A percentile compares a stretch with the other conserved stretches of the same genome.
These are phyloP conservation scores for Candida glucosophila DNA, from an alignment of 1,139 yeast species.

Conservation along the genomic window DNA sequence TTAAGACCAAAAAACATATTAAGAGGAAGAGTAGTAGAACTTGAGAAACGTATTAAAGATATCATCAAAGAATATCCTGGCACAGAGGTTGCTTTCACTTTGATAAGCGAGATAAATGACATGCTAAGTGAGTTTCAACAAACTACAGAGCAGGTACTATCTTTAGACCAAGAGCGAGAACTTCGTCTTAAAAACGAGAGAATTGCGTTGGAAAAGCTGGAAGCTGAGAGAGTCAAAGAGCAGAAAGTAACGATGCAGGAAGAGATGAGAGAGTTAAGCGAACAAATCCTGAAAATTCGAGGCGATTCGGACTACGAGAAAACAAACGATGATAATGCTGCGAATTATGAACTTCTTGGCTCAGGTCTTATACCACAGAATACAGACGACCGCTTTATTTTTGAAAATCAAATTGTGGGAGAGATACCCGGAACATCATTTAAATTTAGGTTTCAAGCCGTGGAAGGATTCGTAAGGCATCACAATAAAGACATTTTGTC, in stretches of 20 bases:
- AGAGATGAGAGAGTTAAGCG: slow-evolving; percentile 38
- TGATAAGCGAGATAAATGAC: slow-evolving; percentile 43
- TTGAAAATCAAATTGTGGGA: slow-evolving; percentile 54
- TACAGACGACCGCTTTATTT: slow-evolving; percentile 42
- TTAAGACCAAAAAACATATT: slow-evolving; percentile 54
- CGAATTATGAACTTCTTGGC: slow-evolving; percentile 10
- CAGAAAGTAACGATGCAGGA: slow-evolving; percentile 19
- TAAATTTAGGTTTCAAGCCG: slow-evolving; percentile 59
- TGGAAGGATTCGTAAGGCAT: slow-evolving; percentile 55
- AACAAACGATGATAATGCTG: slow-evolving; percentile 29
- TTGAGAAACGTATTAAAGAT: slow-evolving; percentile 39
- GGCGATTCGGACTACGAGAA: slow-evolving; percentile 40
- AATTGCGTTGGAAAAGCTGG: slow-evolving; percentile 29
- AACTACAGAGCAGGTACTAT: slow-evolving; percentile 65
- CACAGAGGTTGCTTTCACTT: slow-evolving; percentile 64
- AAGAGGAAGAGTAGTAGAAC: slow-evolving; percentile 43
- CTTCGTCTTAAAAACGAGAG: slow-evolving; percentile 57
- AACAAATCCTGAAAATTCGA: slow-evolving; percentile 45
- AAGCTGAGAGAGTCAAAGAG: slow-evolving; percentile 18
- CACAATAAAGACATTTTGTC: slow-evolving; percentile 44
- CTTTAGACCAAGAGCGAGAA: slow-evolving; percentile 79
- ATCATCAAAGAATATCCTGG: slow-evolving; percentile 57
- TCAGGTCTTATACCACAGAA: slow-evolving; percentile 10
- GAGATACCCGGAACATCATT: slow-evolving; percentile 30
- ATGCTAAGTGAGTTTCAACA: slow-evolving; percentile 65